Evolutionary conservation across 495 filamentous ascomycete species (phyloP).

Genomic region (Recurvomyces mirabilis): DNA sequence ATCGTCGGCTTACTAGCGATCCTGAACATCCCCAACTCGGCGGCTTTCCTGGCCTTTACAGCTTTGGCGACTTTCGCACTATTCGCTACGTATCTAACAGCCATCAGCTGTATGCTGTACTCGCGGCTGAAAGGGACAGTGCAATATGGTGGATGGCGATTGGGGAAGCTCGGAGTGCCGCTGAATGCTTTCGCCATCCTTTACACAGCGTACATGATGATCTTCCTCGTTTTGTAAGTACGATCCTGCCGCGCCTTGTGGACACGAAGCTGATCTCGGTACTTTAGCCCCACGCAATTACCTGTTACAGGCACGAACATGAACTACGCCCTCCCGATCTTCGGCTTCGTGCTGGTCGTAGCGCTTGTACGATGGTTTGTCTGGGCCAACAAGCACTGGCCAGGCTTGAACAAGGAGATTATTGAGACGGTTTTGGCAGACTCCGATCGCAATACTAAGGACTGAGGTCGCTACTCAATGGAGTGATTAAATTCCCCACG

Average conservation of each 20-base stretch:
- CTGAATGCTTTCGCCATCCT: slow-evolving; percentile 24
- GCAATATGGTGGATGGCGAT: background rate
- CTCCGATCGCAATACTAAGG: slow-evolving; percentile 5
- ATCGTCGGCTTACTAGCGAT: background rate
- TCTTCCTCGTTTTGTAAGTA: too few species aligned
- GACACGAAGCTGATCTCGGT: too few species aligned
- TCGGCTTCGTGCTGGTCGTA: slow-evolving; percentile 20
- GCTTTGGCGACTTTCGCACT: background rate
- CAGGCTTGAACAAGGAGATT: slow-evolving; percentile 12
- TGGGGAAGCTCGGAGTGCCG: slow-evolving; percentile 19
- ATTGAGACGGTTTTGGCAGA: slow-evolving; percentile 5
- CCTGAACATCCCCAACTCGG: background rate
- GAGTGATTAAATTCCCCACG: too few species aligned
- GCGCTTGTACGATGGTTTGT: slow-evolving; percentile 24
- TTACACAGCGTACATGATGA: slow-evolving; percentile 19
- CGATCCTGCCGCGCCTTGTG: too few species aligned
- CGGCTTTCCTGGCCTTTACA: background rate
- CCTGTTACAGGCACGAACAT: slow-evolving; percentile 24
- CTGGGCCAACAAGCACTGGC: slow-evolving; percentile 20
- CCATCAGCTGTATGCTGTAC: background rate
- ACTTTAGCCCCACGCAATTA: slow-evolving; percentile 22
- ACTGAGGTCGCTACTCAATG: too few species aligned
- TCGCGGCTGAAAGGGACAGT: background rate
- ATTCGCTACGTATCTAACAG: background rate
- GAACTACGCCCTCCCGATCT: slow-evolving; percentile 26